phyloP scores from a whole-genome alignment of 1,284 basidiomycete genomes.

The Ganoderma leucocontextum region DNA sequence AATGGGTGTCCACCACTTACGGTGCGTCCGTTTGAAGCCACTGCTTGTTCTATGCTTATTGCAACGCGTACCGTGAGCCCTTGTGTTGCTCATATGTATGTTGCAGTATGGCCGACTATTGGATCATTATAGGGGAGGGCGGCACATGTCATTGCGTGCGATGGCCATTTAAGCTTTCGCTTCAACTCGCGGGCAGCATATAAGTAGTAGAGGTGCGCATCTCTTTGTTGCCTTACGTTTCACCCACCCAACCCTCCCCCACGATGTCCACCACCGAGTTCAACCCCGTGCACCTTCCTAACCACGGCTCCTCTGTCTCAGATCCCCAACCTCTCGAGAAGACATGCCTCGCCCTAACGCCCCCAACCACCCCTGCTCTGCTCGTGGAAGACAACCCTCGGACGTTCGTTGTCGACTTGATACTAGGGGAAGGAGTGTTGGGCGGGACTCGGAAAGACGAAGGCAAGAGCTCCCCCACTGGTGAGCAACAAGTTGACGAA shows the following conservation, averaged over 20 bases:
- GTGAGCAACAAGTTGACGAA: not conserved
- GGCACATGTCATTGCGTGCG: too few species aligned
- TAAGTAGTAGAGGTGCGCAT: not conserved
- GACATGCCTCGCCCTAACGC: not conserved
- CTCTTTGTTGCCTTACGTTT: not conserved
- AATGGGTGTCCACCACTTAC: not conserved
- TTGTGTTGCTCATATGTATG: too few species aligned
- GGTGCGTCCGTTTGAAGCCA: too few species aligned
- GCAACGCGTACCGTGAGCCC: too few species aligned
- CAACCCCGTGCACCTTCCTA: not conserved
- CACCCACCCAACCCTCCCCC: not conserved
- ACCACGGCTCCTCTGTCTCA: not conserved
- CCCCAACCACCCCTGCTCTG: not conserved
- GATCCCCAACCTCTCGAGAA: not conserved
- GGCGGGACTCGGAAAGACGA: not conserved
- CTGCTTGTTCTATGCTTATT: too few species aligned
- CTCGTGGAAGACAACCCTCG: not conserved
- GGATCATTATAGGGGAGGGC: too few species aligned
- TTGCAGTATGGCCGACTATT: too few species aligned
- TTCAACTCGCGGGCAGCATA: not conserved
- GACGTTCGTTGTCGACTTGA: constrained; percentile 35
- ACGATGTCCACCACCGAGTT: not conserved
- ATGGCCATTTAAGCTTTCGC: too few species aligned
- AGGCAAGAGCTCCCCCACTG: not conserved
- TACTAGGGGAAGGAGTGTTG: constrained; percentile 5